Evolutionary conservation across 1,139 yeast genomes (phyloP).

Genomic region (Zygosaccharomyces sapae): DNA sequence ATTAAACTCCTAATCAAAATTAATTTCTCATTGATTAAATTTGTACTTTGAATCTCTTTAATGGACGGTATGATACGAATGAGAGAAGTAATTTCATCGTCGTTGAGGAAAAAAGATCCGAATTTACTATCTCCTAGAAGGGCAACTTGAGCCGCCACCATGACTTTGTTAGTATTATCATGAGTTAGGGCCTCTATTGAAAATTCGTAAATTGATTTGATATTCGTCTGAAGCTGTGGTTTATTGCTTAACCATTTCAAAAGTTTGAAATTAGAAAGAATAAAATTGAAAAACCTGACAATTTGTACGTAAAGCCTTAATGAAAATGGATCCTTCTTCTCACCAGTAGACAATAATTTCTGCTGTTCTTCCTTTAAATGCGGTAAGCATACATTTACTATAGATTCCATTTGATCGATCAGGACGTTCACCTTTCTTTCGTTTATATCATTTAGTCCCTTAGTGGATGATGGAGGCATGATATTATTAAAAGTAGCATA

Average conservation of each 20-base stretch:
- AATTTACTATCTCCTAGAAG: slow-evolving; percentile 30
- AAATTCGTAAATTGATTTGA: slow-evolving; percentile 18
- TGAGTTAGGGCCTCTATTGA: slow-evolving; percentile 22
- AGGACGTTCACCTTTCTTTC: slow-evolving; percentile 43
- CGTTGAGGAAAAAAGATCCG: slow-evolving; percentile 19
- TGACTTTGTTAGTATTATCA: slow-evolving; percentile 28
- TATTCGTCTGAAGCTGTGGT: slow-evolving; percentile 11
- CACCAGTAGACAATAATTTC: slow-evolving; percentile 14
- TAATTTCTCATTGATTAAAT: slow-evolving; percentile 27
- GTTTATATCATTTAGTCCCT: slow-evolving; percentile 22
- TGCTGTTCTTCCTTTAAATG: slow-evolving; percentile 21
- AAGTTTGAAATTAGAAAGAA: slow-evolving; percentile 27
- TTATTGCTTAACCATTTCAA: slow-evolving; percentile 19
- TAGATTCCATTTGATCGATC: slow-evolving; percentile 32
- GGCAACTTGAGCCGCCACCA: slow-evolving; percentile 27
- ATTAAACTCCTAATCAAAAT: slow-evolving; percentile 25
- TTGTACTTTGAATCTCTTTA: slow-evolving; percentile 28
- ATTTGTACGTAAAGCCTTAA: slow-evolving; percentile 32
- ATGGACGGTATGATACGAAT: slow-evolving; percentile 19
- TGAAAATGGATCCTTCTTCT: slow-evolving; percentile 29
- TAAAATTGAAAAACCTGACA: slow-evolving; percentile 24
- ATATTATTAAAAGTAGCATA: slow-evolving; percentile 52
- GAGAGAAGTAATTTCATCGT: slow-evolving; percentile 17
- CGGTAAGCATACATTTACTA: slow-evolving; percentile 17
- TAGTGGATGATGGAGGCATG: slow-evolving; percentile 19